These are phyloP conservation scores for Plantago ovata DNA, from an alignment of 257 asterid genomes.

Conservation along the genomic window DNA sequence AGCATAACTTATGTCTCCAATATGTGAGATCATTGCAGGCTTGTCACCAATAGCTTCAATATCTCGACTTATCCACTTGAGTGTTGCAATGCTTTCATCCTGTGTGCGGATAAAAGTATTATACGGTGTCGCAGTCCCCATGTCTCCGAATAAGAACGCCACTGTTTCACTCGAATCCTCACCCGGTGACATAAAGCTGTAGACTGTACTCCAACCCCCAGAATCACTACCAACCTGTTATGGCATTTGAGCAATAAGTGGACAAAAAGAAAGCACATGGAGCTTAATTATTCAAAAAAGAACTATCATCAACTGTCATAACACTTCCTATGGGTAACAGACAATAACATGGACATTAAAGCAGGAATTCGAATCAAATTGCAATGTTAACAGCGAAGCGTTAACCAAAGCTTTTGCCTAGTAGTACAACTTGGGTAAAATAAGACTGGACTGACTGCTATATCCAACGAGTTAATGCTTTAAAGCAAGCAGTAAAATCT, in stretches of 20 bases:
- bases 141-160: slow-evolving; percentile 92
- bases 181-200: slow-evolving; percentile 61
- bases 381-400: too few species aligned
- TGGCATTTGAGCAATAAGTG: slow-evolving; percentile 10
- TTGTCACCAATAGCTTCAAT: slow-evolving; percentile 73
- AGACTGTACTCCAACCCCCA: slow-evolving; percentile 68
- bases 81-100: slow-evolving; percentile 69
- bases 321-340: not conserved
- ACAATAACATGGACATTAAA: not conserved
- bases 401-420: too few species aligned
- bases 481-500: not conserved
- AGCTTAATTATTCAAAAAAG: not conserved
- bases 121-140: slow-evolving; percentile 94
- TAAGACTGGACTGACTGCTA: too few species aligned
- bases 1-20: slow-evolving; percentile 97
- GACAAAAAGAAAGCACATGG: not conserved
- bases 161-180: slow-evolving; percentile 50
- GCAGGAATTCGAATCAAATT: too few species aligned
- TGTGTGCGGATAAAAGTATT: slow-evolving; percentile 64
- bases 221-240: slow-evolving; percentile 83
- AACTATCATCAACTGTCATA: not conserved
- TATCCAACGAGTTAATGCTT: not conserved
- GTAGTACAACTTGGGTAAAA: not conserved
- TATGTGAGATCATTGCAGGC: slow-evolving; percentile 79
- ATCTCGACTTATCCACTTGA: slow-evolving; percentile 82